Conservation (phyloP, 2,329 filamentous ascomycete species). For the Neopestalotiopsis sp. region DNA sequence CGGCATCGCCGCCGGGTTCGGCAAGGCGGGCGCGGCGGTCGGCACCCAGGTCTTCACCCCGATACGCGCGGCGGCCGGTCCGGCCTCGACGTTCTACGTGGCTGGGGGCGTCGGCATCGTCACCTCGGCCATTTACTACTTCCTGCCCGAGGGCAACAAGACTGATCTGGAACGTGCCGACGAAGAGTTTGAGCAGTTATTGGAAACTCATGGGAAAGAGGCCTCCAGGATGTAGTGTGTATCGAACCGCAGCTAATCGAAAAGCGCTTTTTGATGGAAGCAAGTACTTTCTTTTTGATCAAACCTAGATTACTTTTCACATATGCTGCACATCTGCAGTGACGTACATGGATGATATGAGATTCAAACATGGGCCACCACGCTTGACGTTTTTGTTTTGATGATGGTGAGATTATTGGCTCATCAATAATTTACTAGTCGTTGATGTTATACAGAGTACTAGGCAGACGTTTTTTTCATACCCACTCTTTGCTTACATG, state of each 20-base stretch:
- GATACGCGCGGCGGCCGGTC: neutral
- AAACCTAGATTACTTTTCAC: neutral
- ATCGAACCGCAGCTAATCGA: neutral
- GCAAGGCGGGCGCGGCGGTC: conserved; percentile 56
- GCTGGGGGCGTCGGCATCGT: conserved; percentile 11
- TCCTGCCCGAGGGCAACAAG: conserved; percentile 15
- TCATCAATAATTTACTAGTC: too few relatives aligned
- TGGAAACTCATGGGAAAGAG: neutral
- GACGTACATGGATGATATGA: too few relatives aligned
- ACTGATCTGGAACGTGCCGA: conserved; percentile 14
- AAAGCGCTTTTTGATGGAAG: neutral
- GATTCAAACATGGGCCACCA: too few relatives aligned
- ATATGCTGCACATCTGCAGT: too few relatives aligned
- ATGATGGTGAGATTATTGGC: neutral
- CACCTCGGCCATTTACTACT: conserved; percentile 15
- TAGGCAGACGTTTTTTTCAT: neutral
- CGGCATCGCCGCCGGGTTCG: conserved; percentile 55
- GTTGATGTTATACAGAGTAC: too few relatives aligned
- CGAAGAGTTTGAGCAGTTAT: conserved; percentile 13
- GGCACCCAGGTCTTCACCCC: conserved; percentile 40
- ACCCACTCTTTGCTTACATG: neutral
- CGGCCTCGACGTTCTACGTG: conserved; percentile 6
- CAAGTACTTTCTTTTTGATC: neutral
- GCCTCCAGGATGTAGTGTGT: neutral
- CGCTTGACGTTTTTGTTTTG: neutral